phyloP scores from a whole-genome alignment of 495 filamentous ascomycete genomes.

The Podospora fimiseda region DNA sequence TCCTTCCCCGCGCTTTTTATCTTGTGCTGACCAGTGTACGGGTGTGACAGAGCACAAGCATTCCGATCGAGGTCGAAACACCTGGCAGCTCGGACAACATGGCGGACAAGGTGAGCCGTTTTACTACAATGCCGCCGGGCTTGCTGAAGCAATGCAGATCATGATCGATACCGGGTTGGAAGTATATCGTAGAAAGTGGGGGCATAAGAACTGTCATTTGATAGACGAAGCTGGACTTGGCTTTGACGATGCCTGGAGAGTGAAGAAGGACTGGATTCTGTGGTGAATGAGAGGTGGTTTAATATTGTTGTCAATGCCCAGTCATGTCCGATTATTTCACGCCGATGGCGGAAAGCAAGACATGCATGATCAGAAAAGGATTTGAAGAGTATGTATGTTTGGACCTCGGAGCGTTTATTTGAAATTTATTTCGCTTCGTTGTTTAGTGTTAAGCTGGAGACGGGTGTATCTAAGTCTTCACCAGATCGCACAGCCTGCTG shows the following conservation, averaged over 20 bases:
- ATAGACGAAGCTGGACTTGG: constrained; percentile 29
- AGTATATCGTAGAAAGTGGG: constrained; percentile 53
- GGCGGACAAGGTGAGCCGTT: constrained; percentile 58
- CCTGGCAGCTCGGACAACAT: constrained; percentile 52
- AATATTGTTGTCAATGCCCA: no score
- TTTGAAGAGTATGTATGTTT: no score
- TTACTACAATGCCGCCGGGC: constrained; percentile 48
- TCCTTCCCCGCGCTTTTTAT: background rate
- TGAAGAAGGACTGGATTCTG: constrained; percentile 42
- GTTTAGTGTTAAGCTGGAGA: no score
- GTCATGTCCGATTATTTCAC: no score
- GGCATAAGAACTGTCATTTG: constrained; percentile 47
- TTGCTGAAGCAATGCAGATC: constrained; percentile 46
- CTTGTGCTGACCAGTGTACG: background rate
- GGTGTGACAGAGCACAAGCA: constrained; percentile 16
- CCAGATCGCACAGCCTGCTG: no score
- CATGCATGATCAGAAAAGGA: no score
- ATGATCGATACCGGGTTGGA: constrained; percentile 47
- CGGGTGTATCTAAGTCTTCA: no score
- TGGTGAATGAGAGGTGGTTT: no score
- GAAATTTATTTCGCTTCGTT: no score
- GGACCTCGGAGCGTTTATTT: no score
- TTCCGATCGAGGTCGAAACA: constrained; percentile 42
- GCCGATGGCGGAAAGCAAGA: no score
- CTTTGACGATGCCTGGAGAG: constrained; percentile 47